phyloP scores from a whole-genome alignment of 2,329 filamentous ascomycete genomes.

The Talaromyces verruculosus region DNA sequence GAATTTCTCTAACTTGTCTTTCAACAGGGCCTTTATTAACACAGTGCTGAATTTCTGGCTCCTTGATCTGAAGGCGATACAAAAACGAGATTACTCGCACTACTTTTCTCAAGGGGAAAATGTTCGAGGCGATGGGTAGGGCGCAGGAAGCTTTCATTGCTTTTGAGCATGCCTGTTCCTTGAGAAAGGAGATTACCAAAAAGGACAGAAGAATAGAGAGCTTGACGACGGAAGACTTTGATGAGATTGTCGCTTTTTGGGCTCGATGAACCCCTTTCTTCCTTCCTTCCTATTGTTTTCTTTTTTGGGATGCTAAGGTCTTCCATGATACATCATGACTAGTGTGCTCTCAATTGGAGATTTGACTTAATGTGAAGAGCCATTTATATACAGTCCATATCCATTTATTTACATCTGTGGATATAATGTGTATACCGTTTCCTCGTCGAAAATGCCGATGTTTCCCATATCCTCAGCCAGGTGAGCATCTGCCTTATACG shows the following conservation, averaged over 20 bases:
- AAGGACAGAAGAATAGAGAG: conserved; percentile 25
- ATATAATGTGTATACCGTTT: too few relatives aligned
- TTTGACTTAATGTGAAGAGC: too few relatives aligned
- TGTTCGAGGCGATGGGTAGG: conserved; percentile 23
- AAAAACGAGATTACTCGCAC: conserved; percentile 28
- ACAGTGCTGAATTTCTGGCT: conserved; percentile 24
- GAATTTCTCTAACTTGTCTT: neutral
- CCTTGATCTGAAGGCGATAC: conserved; percentile 13
- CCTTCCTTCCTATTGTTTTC: neutral
- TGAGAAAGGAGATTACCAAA: conserved; percentile 27
- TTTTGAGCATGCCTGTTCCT: conserved; percentile 23
- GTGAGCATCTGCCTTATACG: too few relatives aligned
- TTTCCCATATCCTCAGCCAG: too few relatives aligned
- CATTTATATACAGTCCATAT: too few relatives aligned
- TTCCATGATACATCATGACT: neutral
- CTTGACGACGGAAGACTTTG: conserved; percentile 25
- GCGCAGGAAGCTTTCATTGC: conserved; percentile 25
- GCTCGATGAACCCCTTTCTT: conserved; percentile 1
- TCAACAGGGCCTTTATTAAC: conserved; percentile 25
- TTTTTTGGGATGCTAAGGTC: neutral
- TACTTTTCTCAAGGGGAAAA: conserved; percentile 27
- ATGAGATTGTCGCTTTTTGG: conserved; percentile 26
- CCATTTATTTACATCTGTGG: too few relatives aligned
- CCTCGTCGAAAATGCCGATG: too few relatives aligned
- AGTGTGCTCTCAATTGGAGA: too few relatives aligned